Base-by-base conservation (phyloP, 2,329 filamentous ascomycete species). In the Colletotrichum aenigma region DNA sequence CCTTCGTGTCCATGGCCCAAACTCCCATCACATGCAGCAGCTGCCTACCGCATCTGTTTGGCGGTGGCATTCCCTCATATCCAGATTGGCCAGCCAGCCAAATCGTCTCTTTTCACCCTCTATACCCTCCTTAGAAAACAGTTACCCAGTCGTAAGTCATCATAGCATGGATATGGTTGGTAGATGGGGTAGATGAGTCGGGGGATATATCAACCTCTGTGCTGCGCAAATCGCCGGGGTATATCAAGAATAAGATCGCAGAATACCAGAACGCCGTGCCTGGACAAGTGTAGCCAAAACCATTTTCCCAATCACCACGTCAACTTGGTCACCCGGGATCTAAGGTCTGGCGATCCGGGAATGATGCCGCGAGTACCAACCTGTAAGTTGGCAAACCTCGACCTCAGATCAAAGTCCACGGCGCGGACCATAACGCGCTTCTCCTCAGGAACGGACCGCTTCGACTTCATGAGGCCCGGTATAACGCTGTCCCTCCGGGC, bases 361-460 rank as follows among this genome's bases (percentile, higher is more conserved):
- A 84, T 85, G n/a, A 90, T 81, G 8, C 88, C 88, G 55, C 90
- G 84, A 10, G 89, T 90, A n/a, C 90, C 90, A 36, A 91, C 89
- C 75, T 86, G 83, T 30, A 92, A 82, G 12, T 84, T 82, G 6
- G 90, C 90, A 69, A 83, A 84, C 61, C 88, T 87, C 65, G 87
- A 84, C 36, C 88, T 87, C 64, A 92, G 84, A 78, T 92, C 88
- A 78, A 92, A 92, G 77, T 91, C 88, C 24, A 91, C 89, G 0
- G 88, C 83, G 71, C 88, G 86, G 61, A 92, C 86, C 86, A 91
- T 91, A 71, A 92, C 85, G 12, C 90, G 87, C 79, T 85, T 89
- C 72, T 89, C 86, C 74, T 89, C 89, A 0, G 90, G 89, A 7
- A 92, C 86, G 7, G 79, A 82, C 66, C 77, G 80, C 60, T 79